These are phyloP conservation scores for Gossypium anomalum DNA, from an alignment of 345 rosid genomes.

Conservation along the genomic window DNA sequence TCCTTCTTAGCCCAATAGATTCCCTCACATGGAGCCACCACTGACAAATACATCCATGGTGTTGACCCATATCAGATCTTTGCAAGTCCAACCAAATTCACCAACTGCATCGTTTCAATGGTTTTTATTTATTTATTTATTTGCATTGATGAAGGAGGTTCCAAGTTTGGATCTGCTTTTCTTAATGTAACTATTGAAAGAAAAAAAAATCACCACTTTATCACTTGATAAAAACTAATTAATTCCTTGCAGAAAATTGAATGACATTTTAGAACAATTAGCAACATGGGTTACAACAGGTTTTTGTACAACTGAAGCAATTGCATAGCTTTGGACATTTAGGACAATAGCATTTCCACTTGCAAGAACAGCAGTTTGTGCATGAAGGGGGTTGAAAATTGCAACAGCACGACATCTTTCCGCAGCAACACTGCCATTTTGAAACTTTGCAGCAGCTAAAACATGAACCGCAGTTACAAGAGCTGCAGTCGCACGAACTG, in stretches of 20 bases:
- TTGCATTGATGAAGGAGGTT: background rate
- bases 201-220: background rate
- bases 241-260: background rate
- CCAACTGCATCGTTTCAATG: too few species aligned
- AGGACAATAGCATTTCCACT: conserved; percentile 45
- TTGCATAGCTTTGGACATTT: conserved; percentile 47
- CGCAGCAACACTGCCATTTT: conserved; percentile 43
- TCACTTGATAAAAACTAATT: background rate
- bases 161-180: background rate
- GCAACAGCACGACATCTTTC: conserved; percentile 45
- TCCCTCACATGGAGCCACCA: too few species aligned
- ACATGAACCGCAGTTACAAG: background rate
- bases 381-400: conserved; percentile 41
- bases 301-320: conserved; percentile 40
- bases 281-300: conserved; percentile 56
- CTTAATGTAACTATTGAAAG: background rate
- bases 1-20: too few species aligned
- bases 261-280: conserved; percentile 35
- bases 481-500: background rate
- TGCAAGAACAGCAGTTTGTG: conserved; percentile 42
- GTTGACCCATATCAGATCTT: too few species aligned
- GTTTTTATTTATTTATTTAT: too few species aligned
- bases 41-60: too few species aligned
- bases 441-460: conserved; percentile 29
- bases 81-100: too few species aligned